Conservation (phyloP, 805 yeast genomes). For the Saccharomycopsis malanga region DNA sequence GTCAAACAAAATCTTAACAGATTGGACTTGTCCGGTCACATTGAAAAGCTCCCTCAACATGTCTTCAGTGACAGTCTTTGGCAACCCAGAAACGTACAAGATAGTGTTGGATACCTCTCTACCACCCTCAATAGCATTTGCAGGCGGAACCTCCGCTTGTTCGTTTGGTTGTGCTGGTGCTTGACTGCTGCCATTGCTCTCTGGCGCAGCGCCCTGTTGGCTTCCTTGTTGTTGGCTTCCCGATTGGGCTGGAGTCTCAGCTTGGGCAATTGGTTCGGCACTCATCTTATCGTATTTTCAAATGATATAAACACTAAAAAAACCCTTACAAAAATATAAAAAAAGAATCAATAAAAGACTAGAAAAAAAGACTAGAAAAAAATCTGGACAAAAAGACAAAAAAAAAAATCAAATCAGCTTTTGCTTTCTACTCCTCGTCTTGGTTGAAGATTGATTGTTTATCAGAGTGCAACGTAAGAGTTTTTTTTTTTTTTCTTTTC, state of each 20-base stretch:
- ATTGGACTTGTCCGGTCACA: slow-evolving; percentile 51
- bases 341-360: not conserved
- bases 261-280: not conserved
- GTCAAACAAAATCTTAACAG: slow-evolving; percentile 67
- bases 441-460: no score
- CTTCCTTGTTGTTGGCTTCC: no score
- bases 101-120: slow-evolving; percentile 69
- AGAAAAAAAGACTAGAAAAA: not conserved
- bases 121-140: slow-evolving; percentile 75
- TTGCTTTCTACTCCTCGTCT: no score
- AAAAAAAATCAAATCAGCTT: no score
- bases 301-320: not conserved
- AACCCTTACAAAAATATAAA: no score
- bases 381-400: no score
- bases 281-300: not conserved
- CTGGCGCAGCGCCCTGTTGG: no score
- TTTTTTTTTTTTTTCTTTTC: no score
- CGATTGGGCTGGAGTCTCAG: no score
- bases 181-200: slow-evolving; percentile 5
- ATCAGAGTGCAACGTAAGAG: no score
- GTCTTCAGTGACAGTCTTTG: slow-evolving; percentile 58
- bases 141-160: slow-evolving; percentile 39
- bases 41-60: slow-evolving; percentile 54
- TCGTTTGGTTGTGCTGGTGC: not conserved
- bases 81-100: slow-evolving; percentile 71